These are phyloP conservation scores for Leccinum variicolor DNA, from an alignment of 768 basidiomycete genomes.

Conservation along the genomic window DNA sequence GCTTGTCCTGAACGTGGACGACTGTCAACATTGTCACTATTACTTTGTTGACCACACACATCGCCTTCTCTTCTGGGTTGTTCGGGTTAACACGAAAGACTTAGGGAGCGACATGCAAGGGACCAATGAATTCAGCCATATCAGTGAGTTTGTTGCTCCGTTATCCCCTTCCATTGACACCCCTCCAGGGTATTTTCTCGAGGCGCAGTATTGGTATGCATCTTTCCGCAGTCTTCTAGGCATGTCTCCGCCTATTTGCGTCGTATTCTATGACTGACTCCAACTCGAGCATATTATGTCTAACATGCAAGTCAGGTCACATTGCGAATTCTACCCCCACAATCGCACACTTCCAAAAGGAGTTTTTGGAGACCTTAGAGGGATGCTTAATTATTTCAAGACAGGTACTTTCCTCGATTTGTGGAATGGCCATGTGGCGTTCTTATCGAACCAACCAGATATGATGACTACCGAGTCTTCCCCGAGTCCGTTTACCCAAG, in stretches of 20 bases:
- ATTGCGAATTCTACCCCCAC: slow-evolving; percentile 16
- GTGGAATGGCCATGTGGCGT: background rate
- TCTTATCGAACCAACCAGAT: background rate
- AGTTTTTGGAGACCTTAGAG: slow-evolving; percentile 9
- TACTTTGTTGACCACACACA: slow-evolving; percentile 17
- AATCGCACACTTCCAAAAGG: background rate
- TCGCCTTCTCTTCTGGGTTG: slow-evolving; percentile 18
- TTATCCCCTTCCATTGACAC: background rate
- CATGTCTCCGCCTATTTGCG: background rate
- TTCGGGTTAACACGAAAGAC: background rate
- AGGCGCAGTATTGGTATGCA: slow-evolving; percentile 14
- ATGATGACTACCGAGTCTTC: slow-evolving; percentile 18
- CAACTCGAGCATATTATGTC: background rate
- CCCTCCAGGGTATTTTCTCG: slow-evolving; percentile 7
- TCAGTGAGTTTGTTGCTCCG: slow-evolving; percentile 4
- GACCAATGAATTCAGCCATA: slow-evolving; percentile 2
- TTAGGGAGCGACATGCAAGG: slow-evolving; percentile 7
- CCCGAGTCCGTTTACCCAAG: slow-evolving; percentile 12
- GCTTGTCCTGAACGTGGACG: slow-evolving; percentile 11
- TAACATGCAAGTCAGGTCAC: slow-evolving; percentile 11
- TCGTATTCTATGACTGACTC: background rate
- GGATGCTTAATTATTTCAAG: slow-evolving; percentile 14
- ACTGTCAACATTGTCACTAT: slow-evolving; percentile 3
- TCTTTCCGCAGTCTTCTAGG: background rate
- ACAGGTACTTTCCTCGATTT: slow-evolving; percentile 3